Base-by-base conservation (phyloP, 164 flowering plant genomes). In the Saururus chinensis region DNA sequence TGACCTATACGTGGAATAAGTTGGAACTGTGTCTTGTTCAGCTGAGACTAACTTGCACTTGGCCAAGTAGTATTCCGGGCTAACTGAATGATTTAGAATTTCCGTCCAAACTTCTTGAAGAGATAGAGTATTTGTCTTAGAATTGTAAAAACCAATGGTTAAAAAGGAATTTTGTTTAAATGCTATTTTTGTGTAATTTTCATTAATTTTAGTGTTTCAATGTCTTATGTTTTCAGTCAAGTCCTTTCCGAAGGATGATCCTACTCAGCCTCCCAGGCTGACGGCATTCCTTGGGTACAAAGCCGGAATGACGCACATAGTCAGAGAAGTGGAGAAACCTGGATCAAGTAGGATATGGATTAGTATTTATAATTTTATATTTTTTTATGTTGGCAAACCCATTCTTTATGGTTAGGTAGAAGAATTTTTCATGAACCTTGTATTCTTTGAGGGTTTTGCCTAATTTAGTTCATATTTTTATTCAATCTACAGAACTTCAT, bases 221-320 rank as follows among this genome's bases (percentile, higher is more conserved):
- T 30, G 4, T n/a, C n/a, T n/a, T 30, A 6, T 30, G 37, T 30
- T 30, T 30, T 30, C 84, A 84, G 88, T 86, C 77, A 86, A 86
- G 77, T 76, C 88, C 10, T 86, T 86, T 37, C 87, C 88, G 23
- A 81, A 72, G 58, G 88, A 85, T 80, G 86, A 85, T 66, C 82
- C 78, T 40, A 61, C 76, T 19, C 80, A 85, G 57, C 79, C 79
- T 0, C 81, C 84, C 78, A 76, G 72, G 59, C 70, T 84, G 12
- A 86, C 92, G 40, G 84, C 88, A 22, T 86, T 86, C 55, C 41
- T 84, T 16, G 92, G 84, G 35, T 86, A 86, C 74, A 86, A 86
- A 64, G 85, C 87, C 61, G 92, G 92, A 37, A 84, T 86, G 92
- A 84, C 88, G 13, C 86, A 86, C 56, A 77, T 80, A 64, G 91